A percentile compares a stretch with the other conserved stretches of the same genome.
Evolutionary conservation across 495 filamentous ascomycete species (phyloP).

Genomic region (Pyrenopolyporus hunteri): DNA sequence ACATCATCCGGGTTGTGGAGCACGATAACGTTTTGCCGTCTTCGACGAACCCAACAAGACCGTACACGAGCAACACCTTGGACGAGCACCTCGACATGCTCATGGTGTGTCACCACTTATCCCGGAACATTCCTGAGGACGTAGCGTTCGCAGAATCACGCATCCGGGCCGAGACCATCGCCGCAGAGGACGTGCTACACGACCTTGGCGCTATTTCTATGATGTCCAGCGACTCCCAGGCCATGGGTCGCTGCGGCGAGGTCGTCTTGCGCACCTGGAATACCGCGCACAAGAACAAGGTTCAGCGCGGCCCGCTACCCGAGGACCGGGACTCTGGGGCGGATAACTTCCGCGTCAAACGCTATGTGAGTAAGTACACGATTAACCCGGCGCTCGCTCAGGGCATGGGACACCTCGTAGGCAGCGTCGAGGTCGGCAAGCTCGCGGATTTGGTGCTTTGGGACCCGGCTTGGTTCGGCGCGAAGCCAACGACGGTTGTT

Average conservation of each 20-base stretch:
- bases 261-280: conserved; percentile 96
- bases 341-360: conserved; percentile 92
- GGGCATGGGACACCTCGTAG: conserved; percentile 89
- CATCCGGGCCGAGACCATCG: conserved; percentile 95
- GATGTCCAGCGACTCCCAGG: conserved; percentile 97
- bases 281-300: conserved; percentile 97
- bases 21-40: conserved; percentile 91
- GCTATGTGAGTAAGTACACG: conserved; percentile 96
- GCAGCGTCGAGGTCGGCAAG: conserved; percentile 88
- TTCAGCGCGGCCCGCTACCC: conserved; percentile 75
- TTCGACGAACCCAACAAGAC: conserved; percentile 91
- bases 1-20: conserved; percentile 95
- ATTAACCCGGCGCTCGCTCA: conserved; percentile 95
- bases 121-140: conserved; percentile 91
- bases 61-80: conserved; percentile 90
- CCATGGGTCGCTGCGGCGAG: conserved; percentile 97
- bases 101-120: conserved; percentile 97
- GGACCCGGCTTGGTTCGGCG: conserved; percentile 84
- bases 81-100: conserved; percentile 99
- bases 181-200: conserved; percentile 95
- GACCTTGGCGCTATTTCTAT: conserved; percentile 96
- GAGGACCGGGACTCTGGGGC: conserved; percentile 83
- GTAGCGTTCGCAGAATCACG: conserved; percentile 95
- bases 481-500: conserved; percentile 81
- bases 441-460: conserved; percentile 91